Base-by-base conservation (phyloP, 352 stramenopile species). In the Phytophthora hybrid region DNA sequence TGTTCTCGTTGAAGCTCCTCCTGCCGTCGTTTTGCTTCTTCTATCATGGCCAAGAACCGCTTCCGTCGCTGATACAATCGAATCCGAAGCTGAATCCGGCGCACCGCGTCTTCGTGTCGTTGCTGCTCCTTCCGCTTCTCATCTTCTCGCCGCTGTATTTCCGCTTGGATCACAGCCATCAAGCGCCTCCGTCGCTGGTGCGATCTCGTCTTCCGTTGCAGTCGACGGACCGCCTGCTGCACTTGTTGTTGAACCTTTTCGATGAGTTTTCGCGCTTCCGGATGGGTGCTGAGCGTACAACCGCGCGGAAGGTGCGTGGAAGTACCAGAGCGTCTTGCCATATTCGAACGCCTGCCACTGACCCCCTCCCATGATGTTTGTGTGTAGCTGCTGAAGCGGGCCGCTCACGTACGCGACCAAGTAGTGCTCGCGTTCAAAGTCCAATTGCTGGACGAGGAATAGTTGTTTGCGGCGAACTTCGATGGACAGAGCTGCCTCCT, bases 321-420 rank as follows among this genome's bases (percentile, higher is more conserved):
- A 90, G 37, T 88, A 93, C 84, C 82, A 93, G 0, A 91, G 54
- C n/a, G 68, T 77, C 60, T 88, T 84, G 4, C 71, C 79, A 63
- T 88, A 91, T 61, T 90, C 83, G 61, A 82, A 93, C 37, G 80
- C 81, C 26, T 93, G 85, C 83, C 85, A 93, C 47, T 89, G 71
- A 11, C 71, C 80, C 9, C 64, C 71, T 1, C 65, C 72, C 84
- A 93, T 91, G 69, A 87, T 80, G 26, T 74, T 61, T 3, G 77
- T 76, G 52, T 93, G 71, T 26, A 90, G 62, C 1, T 58, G 46
- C 18, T 83, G 77, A n/a, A 93, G 76, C 52, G 83, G 56, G 7
- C 13, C 26, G 21, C 77, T 76, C 31, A 93, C 69, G 53, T 90
- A 81, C 8, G 69, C 55, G 11, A 80, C 81, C 31, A 93, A 59